Conservation (phyloP, 1,284 basidiomycete genomes). For the Microbotryomycetes sp. region DNA sequence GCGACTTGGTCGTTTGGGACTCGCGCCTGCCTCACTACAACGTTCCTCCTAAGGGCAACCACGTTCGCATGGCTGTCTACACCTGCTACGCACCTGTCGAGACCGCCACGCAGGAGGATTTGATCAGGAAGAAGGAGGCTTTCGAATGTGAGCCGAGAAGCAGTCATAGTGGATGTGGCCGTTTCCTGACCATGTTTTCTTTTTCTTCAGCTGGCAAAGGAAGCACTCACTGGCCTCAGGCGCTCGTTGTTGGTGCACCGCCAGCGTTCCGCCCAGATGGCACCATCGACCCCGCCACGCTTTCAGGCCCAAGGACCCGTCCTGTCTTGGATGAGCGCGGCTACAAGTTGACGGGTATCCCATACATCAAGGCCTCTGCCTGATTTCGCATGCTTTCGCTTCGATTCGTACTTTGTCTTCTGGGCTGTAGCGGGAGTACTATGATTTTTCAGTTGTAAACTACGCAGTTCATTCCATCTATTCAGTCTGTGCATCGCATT, state of each 20-base stretch:
- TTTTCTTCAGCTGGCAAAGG: neutral
- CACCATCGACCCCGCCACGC: conserved; percentile 11
- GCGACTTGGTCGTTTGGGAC: conserved; percentile 1
- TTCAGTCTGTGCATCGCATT: no score
- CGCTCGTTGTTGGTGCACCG: neutral
- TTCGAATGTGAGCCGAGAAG: conserved; percentile 10
- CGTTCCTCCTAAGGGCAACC: conserved; percentile 11
- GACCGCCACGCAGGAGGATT: conserved; percentile 16
- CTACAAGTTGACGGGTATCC: conserved; percentile 13
- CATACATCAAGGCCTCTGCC: conserved; percentile 7
- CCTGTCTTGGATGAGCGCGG: conserved; percentile 16
- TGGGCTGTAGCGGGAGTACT: no score
- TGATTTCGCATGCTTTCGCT: no score
- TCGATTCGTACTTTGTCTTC: no score
- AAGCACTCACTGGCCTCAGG: conserved; percentile 19
- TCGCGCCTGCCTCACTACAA: conserved; percentile 20
- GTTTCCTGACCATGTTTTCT: neutral
- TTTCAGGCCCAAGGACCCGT: neutral
- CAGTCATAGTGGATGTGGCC: conserved; percentile 5
- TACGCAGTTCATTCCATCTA: no score
- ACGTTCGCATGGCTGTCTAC: conserved; percentile 15
- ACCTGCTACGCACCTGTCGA: conserved; percentile 17
- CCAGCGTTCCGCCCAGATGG: conserved; percentile 1
- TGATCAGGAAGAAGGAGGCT: conserved; percentile 21
- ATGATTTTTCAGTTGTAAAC: no score